Evolutionary conservation across 495 filamentous ascomycete genomes (phyloP), one percentile per base, ranked within the genome.

Genomic region (Elasticomyces elasticus): DNA sequence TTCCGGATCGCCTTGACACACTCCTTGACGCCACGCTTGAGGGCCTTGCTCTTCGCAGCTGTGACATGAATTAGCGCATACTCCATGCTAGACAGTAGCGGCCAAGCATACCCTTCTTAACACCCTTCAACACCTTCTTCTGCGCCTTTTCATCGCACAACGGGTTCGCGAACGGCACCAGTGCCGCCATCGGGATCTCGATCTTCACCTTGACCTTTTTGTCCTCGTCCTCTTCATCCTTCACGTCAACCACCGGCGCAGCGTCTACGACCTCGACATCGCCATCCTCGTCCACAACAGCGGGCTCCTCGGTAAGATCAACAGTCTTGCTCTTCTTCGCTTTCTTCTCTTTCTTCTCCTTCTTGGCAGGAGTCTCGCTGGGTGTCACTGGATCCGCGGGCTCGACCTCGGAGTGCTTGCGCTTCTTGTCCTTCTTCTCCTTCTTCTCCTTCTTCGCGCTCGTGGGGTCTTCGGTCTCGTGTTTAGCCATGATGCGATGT

Each of bases 1-100:
- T 95, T 95, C 70, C 90, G 86, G 62, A 99, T 84, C 20, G 88
- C 80, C 76, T 99, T 99, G 73, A 95, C 87, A 67, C 92, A 88
- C 73, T 99, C 92, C 73, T 97, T 97, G 38, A 97, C 91, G 71
- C 92, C 92, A 64, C 94, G 90, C 72, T 91, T 89, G 70, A 99
- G 84, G 54, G 85, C 81, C 73, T 89, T 92, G 73, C 86, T 79
- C 72, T 94, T 95, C 55, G 89, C 87, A 48, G 88, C 91, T 97
- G 67, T 41, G 35, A 5, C 25, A 51, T 40, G 50, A 33, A 12
- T 52, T 17, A 10, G 13, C n/a, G 27, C 13, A n/a, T 5, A 40
- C 12, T 27, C 1, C 35, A 43, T 52, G 23, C 25, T n/a, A n/a
- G n/a, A n/a, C n/a, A n/a, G n/a, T n/a, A n/a, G n/a, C n/a, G n/a